Conservation (phyloP, 257 asterid genomes). For the Gentiana dahurica region DNA sequence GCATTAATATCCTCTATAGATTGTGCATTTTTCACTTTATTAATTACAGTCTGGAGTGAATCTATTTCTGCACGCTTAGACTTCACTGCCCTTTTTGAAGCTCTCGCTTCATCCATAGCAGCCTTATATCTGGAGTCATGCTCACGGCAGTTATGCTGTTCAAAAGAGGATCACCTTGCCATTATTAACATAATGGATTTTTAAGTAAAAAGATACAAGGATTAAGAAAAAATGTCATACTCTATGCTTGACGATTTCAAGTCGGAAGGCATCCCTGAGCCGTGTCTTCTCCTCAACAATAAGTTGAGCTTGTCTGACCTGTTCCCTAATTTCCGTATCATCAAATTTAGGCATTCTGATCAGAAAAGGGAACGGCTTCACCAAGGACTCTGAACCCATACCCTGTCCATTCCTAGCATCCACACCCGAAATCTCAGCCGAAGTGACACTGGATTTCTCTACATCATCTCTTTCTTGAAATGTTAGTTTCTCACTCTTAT, state of each 20-base stretch:
- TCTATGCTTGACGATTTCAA: conserved; percentile 54
- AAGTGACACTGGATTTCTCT: conserved; percentile 27
- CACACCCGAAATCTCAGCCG: conserved; percentile 33
- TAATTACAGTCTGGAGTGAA: conserved; percentile 57
- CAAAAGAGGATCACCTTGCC: conserved; percentile 8
- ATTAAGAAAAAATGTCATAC: conserved; percentile 24
- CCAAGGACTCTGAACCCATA: conserved; percentile 15
- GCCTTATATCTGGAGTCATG: conserved; percentile 59
- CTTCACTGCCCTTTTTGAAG: conserved; percentile 52
- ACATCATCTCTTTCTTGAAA: conserved; percentile 18
- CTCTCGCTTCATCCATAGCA: conserved; percentile 55
- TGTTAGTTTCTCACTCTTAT: conserved; percentile 4
- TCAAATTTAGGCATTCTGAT: conserved; percentile 60
- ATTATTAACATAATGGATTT: background rate
- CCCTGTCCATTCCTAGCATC: conserved; percentile 21
- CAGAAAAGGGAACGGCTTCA: conserved; percentile 45
- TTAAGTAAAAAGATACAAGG: background rate
- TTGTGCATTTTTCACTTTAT: conserved; percentile 86
- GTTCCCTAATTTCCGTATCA: conserved; percentile 51
- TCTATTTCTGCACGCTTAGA: conserved; percentile 77
- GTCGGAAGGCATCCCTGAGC: conserved; percentile 55
- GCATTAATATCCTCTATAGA: conserved; percentile 70
- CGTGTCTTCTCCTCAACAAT: conserved; percentile 73
- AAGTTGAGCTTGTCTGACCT: conserved; percentile 49
- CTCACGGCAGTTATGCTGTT: conserved; percentile 56